phyloP scores from a whole-genome alignment of 495 filamentous ascomycete genomes.

The Hypoxylon lenormandii region DNA sequence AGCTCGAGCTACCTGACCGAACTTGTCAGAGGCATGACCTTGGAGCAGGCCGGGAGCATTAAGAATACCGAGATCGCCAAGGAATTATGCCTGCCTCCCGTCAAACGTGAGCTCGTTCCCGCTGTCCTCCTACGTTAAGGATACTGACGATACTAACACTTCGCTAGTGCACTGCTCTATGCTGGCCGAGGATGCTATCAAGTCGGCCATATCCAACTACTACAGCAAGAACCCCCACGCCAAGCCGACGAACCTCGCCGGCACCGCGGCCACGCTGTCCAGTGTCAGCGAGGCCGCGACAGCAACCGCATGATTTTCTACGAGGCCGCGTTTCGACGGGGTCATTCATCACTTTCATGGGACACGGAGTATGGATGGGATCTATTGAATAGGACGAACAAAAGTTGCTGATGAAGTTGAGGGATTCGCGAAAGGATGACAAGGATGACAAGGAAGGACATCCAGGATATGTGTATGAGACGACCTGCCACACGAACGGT shows the following conservation, averaged over 20 bases:
- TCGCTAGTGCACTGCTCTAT: slow-evolving; percentile 92
- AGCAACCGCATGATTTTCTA: slow-evolving; percentile 30
- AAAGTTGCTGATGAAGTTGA: slow-evolving; percentile 21
- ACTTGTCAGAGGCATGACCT: slow-evolving; percentile 92
- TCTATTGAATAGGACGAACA: slow-evolving; percentile 18
- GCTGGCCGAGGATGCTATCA: slow-evolving; percentile 99
- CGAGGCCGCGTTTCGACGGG: background rate
- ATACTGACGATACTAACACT: slow-evolving; percentile 32
- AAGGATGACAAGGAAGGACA: background rate
- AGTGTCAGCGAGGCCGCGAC: slow-evolving; percentile 32
- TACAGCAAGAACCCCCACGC: slow-evolving; percentile 91
- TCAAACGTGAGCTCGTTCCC: slow-evolving; percentile 76
- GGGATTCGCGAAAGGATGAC: background rate
- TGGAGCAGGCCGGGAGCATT: slow-evolving; percentile 90
- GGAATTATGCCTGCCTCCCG: slow-evolving; percentile 93
- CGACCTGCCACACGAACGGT: background rate
- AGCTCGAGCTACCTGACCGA: slow-evolving; percentile 91
- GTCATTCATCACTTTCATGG: slow-evolving; percentile 34
- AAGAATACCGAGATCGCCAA: slow-evolving; percentile 97
- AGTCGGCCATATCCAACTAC: slow-evolving; percentile 98
- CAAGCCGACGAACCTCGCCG: slow-evolving; percentile 77
- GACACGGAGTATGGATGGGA: slow-evolving; percentile 33
- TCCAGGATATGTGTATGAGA: background rate
- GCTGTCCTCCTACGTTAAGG: background rate
- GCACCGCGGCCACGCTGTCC: slow-evolving; percentile 71